Conservation (phyloP, 805 yeast species). For the Dipodascopsis tothii region DNA sequence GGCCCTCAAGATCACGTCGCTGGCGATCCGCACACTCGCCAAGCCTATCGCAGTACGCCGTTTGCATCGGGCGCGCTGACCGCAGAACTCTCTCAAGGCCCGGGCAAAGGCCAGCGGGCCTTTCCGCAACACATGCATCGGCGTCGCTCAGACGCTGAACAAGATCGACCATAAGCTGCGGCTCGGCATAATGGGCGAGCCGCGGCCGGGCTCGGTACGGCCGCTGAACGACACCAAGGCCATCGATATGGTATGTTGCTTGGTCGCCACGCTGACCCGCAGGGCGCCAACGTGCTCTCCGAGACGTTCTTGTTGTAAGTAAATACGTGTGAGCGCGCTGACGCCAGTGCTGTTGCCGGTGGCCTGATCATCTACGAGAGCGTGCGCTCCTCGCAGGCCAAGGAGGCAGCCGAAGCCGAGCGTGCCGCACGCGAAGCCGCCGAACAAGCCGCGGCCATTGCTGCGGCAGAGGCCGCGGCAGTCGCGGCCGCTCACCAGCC, state of each 20-base stretch:
- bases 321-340: too few species aligned
- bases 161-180: conserved; percentile 56
- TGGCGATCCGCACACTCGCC: conserved; percentile 65
- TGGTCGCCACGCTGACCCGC: background rate
- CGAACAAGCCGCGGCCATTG: too few species aligned
- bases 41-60: conserved; percentile 58
- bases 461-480: too few species aligned
- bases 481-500: too few species aligned
- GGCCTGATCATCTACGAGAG: conserved; percentile 65
- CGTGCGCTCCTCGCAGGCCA: too few species aligned
- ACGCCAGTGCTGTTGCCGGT: conserved; percentile 58
- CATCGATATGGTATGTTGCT: conserved; percentile 42
- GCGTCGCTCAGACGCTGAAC: conserved; percentile 66
- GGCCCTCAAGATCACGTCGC: conserved; percentile 64
- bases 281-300: conserved; percentile 69
- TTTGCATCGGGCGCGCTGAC: background rate
- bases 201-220: conserved; percentile 44
- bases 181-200: conserved; percentile 51
- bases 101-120: conserved; percentile 67
- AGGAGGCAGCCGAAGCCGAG: too few species aligned
- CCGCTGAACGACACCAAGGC: conserved; percentile 80
- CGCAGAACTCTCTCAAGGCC: conserved; percentile 50
- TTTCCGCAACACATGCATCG: conserved; percentile 57
- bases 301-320: conserved; percentile 59
- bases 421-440: too few species aligned